phyloP scores from a whole-genome alignment of 2,329 filamentous ascomycete genomes.

The Aureobasidium sp. region DNA sequence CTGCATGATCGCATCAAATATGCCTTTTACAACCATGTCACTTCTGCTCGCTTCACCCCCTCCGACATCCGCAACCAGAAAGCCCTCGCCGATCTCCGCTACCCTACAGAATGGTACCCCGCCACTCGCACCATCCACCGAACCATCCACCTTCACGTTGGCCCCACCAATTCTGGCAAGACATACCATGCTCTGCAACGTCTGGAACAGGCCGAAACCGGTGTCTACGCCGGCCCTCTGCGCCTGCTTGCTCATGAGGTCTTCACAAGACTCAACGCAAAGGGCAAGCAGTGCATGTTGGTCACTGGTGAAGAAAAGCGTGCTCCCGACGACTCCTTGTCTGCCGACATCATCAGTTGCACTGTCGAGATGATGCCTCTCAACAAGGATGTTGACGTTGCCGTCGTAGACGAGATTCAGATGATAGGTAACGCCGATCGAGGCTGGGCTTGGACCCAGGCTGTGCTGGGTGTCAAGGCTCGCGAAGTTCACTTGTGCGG shows the following conservation, averaged over 20 bases:
- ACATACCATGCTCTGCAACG: slow-evolving; percentile 88
- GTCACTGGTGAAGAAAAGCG: slow-evolving; percentile 87
- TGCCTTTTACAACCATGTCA: slow-evolving; percentile 57
- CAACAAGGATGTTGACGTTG: slow-evolving; percentile 64
- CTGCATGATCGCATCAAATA: slow-evolving; percentile 45
- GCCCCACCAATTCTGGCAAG: slow-evolving; percentile 96
- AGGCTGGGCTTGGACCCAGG: slow-evolving; percentile 92
- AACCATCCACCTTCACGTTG: slow-evolving; percentile 84
- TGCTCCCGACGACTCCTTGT: slow-evolving; percentile 38
- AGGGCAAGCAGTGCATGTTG: slow-evolving; percentile 67
- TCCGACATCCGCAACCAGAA: slow-evolving; percentile 51
- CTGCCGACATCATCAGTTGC: slow-evolving; percentile 60
- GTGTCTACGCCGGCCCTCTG: slow-evolving; percentile 85
- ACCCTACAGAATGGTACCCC: slow-evolving; percentile 87
- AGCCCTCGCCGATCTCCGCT: slow-evolving; percentile 71
- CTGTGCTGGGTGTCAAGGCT: slow-evolving; percentile 76
- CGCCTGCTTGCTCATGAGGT: slow-evolving; percentile 87
- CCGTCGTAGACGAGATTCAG: slow-evolving; percentile 96
- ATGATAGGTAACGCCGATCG: slow-evolving; percentile 78
- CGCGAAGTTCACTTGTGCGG: slow-evolving; percentile 90
- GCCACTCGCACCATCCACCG: slow-evolving; percentile 70
- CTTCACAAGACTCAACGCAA: slow-evolving; percentile 75
- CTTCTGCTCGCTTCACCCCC: slow-evolving; percentile 48
- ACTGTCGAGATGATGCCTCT: slow-evolving; percentile 84
- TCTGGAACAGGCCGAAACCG: slow-evolving; percentile 63